Base-by-base conservation (phyloP, 73 alveolate species). In the Chromera velia region DNA sequence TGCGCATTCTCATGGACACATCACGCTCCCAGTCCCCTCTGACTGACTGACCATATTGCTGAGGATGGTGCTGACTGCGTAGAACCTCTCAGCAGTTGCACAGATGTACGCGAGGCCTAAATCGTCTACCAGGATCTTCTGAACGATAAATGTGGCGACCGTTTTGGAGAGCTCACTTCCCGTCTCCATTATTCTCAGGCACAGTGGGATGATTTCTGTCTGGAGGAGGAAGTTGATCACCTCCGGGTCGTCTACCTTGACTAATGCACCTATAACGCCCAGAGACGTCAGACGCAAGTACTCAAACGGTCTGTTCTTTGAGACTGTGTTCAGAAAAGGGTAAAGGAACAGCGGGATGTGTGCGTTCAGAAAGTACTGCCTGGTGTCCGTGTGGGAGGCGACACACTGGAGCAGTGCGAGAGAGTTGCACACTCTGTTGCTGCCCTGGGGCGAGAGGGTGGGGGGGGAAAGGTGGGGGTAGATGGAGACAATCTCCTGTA, bases 191-290 rank as follows among this genome's bases (percentile, higher is more conserved):
- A 96, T 96, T 76, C 99, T 86, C 79, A 94, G 82, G 85, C 99
- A 95, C 49, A 96, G 90, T 13, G 99, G 99, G n/a, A 96, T 95
- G 48, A 96, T 96, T 88, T 96, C 99, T 1, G 99, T 96, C 85
- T 90, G 90, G 80, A 96, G 88, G 48, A 96, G 87, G 84, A 95
- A 96, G 81, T 87, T 88, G 70, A 96, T 96, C 63, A 96, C 99
- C 48, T 96, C 98, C 30, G 97, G 90, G 73, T 94, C 97, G 82
- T 96, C 98, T 47, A 93, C 96, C 88, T 96, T 96, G 33, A 96
- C 99, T 33, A 96, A 85, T 17, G 99, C 98, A 0, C 99, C 99
- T 72, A 96, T 96, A 33, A 96, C 99, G 32, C 99, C 99, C 33
- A 96, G 86, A 34, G 97, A 89, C 0, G 99, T 96, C 34, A 96